phyloP scores from a whole-genome alignment of 805 yeast species.

The Candida ortonii region DNA sequence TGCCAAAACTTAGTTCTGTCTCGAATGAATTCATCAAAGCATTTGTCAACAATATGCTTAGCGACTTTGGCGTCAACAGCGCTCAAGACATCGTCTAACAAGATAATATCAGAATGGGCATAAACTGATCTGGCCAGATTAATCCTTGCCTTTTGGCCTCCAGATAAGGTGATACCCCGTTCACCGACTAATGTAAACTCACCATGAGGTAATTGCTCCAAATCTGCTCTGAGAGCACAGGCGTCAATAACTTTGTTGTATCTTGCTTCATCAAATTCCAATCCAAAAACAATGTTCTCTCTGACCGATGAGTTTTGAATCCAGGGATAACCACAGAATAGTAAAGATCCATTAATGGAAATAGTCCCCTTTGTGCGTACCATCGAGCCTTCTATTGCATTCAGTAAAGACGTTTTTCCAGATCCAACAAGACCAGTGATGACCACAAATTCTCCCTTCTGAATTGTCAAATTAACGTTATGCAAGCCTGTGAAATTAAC shows the following conservation, averaged over 20 bases:
- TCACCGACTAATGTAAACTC: slow-evolving; percentile 80
- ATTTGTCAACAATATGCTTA: slow-evolving; percentile 67
- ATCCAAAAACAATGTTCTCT: slow-evolving; percentile 71
- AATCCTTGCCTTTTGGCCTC: slow-evolving; percentile 85
- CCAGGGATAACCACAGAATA: slow-evolving; percentile 61
- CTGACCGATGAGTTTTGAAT: slow-evolving; percentile 73
- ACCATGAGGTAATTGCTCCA: slow-evolving; percentile 65
- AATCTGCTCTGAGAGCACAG: slow-evolving; percentile 65
- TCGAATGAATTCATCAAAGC: slow-evolving; percentile 55
- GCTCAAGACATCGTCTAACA: slow-evolving; percentile 76
- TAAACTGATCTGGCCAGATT: slow-evolving; percentile 79
- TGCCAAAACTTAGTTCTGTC: slow-evolving; percentile 64
- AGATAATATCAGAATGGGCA: slow-evolving; percentile 59
- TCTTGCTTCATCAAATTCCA: slow-evolving; percentile 40
- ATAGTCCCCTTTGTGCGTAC: slow-evolving; percentile 48
- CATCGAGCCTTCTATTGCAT: slow-evolving; percentile 71
- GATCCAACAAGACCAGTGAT: slow-evolving; percentile 79
- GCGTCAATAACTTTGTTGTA: slow-evolving; percentile 56
- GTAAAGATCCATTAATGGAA: slow-evolving; percentile 49
- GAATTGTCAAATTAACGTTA: slow-evolving; percentile 50
- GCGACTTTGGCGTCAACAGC: slow-evolving; percentile 90
- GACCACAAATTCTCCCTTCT: slow-evolving; percentile 66
- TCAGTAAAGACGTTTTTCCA: slow-evolving; percentile 72
- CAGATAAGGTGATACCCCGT: slow-evolving; percentile 77
- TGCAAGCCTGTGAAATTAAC: slow-evolving; percentile 40